Conservation (phyloP, 768 basidiomycete species). For the Leccinum pellstonianum region DNA sequence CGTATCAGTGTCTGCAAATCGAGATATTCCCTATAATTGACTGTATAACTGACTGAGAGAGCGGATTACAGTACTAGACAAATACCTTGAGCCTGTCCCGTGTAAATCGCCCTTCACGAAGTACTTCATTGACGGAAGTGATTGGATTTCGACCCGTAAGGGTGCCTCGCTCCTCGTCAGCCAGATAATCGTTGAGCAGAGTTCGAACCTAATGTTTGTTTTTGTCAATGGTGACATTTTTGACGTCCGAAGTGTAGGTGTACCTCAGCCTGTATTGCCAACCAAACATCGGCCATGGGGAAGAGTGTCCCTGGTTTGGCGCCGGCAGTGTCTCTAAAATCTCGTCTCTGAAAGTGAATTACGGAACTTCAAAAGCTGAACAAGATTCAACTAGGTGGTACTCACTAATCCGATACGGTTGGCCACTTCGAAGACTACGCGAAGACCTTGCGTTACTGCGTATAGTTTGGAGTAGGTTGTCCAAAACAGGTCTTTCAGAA, state of each 20-base stretch:
- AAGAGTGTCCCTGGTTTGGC: slow-evolving; percentile 75
- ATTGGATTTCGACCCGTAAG: slow-evolving; percentile 83
- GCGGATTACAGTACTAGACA: background rate
- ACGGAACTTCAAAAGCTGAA: background rate
- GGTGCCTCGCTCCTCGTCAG: slow-evolving; percentile 84
- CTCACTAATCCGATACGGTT: slow-evolving; percentile 89
- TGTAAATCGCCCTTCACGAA: slow-evolving; percentile 76
- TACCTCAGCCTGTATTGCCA: slow-evolving; percentile 87
- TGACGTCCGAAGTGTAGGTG: background rate
- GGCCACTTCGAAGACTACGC: slow-evolving; percentile 87
- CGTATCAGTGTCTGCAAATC: slow-evolving; percentile 85
- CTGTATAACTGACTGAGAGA: background rate
- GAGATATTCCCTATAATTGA: slow-evolving; percentile 69
- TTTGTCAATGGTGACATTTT: slow-evolving; percentile 5
- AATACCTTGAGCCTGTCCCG: slow-evolving; percentile 79
- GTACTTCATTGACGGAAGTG: slow-evolving; percentile 89
- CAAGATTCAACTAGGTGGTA: slow-evolving; percentile 13
- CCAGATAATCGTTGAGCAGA: slow-evolving; percentile 84
- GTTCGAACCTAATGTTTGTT: slow-evolving; percentile 62
- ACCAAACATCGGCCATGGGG: slow-evolving; percentile 85
- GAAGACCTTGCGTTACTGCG: slow-evolving; percentile 87
- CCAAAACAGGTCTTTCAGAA: slow-evolving; percentile 92
- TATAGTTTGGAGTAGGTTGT: slow-evolving; percentile 94
- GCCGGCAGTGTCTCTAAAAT: slow-evolving; percentile 85
- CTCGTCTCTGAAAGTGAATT: slow-evolving; percentile 60